Conservation (phyloP, 2,329 filamentous ascomycete species). For the Sporothrix inflata region DNA sequence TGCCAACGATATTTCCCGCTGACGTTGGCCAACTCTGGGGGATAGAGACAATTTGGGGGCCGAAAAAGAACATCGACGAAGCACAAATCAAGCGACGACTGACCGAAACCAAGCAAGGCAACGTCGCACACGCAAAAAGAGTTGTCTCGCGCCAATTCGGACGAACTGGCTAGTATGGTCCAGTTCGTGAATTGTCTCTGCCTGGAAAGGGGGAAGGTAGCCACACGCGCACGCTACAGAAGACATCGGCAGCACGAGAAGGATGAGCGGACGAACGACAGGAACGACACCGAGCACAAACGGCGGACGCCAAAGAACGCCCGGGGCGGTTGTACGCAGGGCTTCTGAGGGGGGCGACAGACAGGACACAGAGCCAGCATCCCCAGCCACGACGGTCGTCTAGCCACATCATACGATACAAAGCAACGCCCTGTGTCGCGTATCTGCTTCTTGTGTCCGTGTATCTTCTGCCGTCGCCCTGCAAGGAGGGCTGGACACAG, state of each 20-base stretch:
- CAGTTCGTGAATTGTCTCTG: constrained; percentile 17
- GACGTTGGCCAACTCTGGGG: neutral
- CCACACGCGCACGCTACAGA: neutral
- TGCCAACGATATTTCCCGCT: neutral
- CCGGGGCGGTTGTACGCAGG: neutral
- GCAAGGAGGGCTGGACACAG: neutral
- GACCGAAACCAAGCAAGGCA: neutral
- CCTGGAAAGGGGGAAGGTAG: neutral
- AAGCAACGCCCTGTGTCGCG: neutral
- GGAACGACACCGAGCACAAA: constrained; percentile 5
- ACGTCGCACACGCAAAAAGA: neutral
- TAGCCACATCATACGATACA: constrained; percentile 1
- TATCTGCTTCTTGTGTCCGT: neutral
- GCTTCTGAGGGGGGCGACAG: neutral
- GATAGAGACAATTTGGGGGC: constrained; percentile 4
- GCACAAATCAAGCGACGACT: neutral
- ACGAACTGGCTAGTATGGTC: constrained; percentile 16
- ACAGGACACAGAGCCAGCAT: neutral
- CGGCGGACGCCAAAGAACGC: neutral
- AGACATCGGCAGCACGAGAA: neutral
- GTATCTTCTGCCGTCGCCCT: neutral
- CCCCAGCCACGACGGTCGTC: neutral
- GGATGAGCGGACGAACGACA: neutral
- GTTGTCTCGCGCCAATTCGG: neutral
- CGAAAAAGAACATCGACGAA: neutral